Evolutionary conservation across 2,329 filamentous ascomycete genomes (phyloP).

Genomic region (Ascomycota sp.): DNA sequence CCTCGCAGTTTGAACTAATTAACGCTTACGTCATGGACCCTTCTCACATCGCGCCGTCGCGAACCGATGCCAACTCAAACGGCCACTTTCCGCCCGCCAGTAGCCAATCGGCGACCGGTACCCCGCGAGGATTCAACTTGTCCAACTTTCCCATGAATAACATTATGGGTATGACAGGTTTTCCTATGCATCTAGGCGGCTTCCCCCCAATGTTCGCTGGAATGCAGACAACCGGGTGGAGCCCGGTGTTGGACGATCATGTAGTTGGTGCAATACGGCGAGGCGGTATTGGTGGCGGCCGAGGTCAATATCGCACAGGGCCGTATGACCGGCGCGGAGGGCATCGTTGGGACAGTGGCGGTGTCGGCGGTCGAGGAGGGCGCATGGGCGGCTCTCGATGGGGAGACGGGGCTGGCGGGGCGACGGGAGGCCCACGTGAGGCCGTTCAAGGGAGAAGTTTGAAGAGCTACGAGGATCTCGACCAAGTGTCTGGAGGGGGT

Average conservation of each 20-base stretch:
- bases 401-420: constrained; percentile 57
- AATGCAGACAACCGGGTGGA: constrained; percentile 28
- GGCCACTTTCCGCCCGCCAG: constrained; percentile 78
- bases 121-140: constrained; percentile 80
- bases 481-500: constrained; percentile 57
- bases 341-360: constrained; percentile 33
- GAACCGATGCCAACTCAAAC: constrained; percentile 86
- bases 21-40: constrained; percentile 92
- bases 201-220: constrained; percentile 35
- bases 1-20: constrained; percentile 55
- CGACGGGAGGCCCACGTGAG: constrained; percentile 67
- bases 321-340: constrained; percentile 53
- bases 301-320: constrained; percentile 40
- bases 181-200: constrained; percentile 27
- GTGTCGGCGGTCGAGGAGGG: constrained; percentile 29
- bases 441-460: constrained; percentile 81
- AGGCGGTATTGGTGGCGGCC: constrained; percentile 31
- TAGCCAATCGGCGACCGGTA: constrained; percentile 58
- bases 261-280: constrained; percentile 49
- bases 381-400: constrained; percentile 36
- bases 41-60: constrained; percentile 78
- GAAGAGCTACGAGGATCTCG: constrained; percentile 94
- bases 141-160: constrained; percentile 44
- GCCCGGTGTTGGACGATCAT: constrained; percentile 31
- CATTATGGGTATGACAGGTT: constrained; percentile 38